Conservation (phyloP, 2,329 filamentous ascomycete genomes). For the Fusarium begoniae region DNA sequence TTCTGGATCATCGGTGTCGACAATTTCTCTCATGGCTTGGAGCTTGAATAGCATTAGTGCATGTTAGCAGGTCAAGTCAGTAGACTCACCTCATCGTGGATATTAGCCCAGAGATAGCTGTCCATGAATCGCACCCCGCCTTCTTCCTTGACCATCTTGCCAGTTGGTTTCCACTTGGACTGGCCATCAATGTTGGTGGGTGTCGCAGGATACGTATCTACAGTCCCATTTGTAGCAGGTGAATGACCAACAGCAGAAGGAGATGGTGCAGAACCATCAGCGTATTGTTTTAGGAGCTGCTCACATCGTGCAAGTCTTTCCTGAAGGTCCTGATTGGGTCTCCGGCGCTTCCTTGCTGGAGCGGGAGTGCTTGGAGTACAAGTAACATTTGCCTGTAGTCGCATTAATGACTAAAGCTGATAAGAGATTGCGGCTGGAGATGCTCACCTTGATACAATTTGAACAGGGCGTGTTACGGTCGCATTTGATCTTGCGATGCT, state of each 20-base stretch:
- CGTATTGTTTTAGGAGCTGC: conserved; percentile 67
- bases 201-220: conserved; percentile 42
- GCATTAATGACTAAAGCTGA: background rate
- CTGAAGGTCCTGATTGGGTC: conserved; percentile 69
- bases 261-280: conserved; percentile 48
- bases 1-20: conserved; percentile 59
- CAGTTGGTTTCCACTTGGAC: conserved; percentile 55
- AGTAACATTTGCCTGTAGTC: conserved; percentile 62
- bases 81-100: conserved; percentile 64
- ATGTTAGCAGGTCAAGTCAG: background rate
- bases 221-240: conserved; percentile 32
- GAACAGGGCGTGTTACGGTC: conserved; percentile 67
- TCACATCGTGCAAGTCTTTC: conserved; percentile 68
- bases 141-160: conserved; percentile 65
- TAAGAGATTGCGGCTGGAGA: background rate
- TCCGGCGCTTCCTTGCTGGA: conserved; percentile 65
- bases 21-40: conserved; percentile 66
- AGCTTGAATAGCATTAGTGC: conserved; percentile 51
- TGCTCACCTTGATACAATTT: conserved; percentile 66
- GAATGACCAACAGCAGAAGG: conserved; percentile 29
- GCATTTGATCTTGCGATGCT: conserved; percentile 71
- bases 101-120: conserved; percentile 61
- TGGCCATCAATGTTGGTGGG: conserved; percentile 45
- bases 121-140: conserved; percentile 66
- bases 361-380: conserved; percentile 69